Evolutionary conservation across 2,329 filamentous ascomycete species (phyloP).

Genomic region (Esteya vermicola): DNA sequence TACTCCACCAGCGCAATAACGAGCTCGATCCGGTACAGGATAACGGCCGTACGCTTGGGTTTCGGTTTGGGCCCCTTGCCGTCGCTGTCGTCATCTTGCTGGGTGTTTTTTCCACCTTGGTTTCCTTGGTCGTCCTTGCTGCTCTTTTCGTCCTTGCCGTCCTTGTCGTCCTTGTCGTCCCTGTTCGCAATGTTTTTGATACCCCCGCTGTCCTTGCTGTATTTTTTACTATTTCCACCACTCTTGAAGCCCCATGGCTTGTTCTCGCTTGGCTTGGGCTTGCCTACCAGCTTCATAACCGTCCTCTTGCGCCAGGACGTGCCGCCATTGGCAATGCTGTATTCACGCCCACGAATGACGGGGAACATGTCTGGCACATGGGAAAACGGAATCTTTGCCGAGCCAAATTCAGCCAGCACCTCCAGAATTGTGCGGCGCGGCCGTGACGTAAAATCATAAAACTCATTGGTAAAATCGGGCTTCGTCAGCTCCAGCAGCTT

Average conservation of each 20-base stretch:
- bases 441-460: conserved; percentile 90
- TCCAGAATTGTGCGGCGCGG: conserved; percentile 84
- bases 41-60: neutral
- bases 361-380: conserved; percentile 64
- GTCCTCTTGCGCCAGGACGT: conserved; percentile 6
- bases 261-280: no score
- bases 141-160: no score
- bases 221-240: no score
- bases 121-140: neutral
- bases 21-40: conserved; percentile 41
- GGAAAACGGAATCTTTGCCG: conserved; percentile 66
- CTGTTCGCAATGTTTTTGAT: neutral
- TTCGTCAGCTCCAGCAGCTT: conserved; percentile 73
- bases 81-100: no score
- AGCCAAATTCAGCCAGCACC: conserved; percentile 78
- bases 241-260: no score
- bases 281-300: neutral
- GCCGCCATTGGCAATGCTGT: conserved; percentile 73
- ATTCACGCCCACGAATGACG: conserved; percentile 72
- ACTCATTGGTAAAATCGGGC: conserved; percentile 70
- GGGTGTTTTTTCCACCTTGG: no score
- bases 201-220: no score
- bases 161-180: no score
- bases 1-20: conserved; percentile 85
- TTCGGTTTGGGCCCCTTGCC: neutral